Base-by-base conservation (phyloP, 768 basidiomycete genomes). In the Suillus occidentalis region DNA sequence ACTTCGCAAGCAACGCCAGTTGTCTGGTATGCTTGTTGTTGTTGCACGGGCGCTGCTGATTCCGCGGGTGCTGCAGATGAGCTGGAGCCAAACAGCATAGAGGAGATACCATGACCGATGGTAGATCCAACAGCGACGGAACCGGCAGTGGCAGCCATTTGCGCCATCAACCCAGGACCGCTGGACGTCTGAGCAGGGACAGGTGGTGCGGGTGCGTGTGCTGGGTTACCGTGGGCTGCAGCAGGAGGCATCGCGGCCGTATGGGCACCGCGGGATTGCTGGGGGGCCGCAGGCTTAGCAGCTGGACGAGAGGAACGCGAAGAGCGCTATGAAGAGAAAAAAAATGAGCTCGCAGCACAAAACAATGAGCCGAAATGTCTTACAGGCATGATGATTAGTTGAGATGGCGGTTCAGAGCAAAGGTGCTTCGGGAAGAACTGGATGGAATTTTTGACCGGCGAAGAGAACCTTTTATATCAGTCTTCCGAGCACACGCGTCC, bases 71-170 rank as follows among this genome's bases (percentile, higher is more conserved):
- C 76, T 7, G 76, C 64, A 0, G 80, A 78, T 43, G 76, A 76
- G 62, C 84, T 80, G 64, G 91, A 88, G 56, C 94, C 95, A 70
- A 95, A 97, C 66, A 96, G 86, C 92, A 95, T 94, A 76, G 77
- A 85, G 49, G 92, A 94, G 68, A 97, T 73, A n/a, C 94, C 94
- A 73, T 97, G 94, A 53, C 94, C 94, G 67, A 97, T 86, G 63
- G 88, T 89, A 9, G 92, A 94, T 31, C 94, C 95, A 58, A 93
- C 81, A 6, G 94, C 95, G 59, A 96, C 94, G 64, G 91, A 92
- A 66, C 94, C 94, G 34, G 94, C 94, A 7, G 94, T 94, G 6
- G 92, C 90, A 62, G 93, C 93, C 91, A 95, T 94, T 72, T 92
- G 90, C 0, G 86, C 83, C 20, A 95, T 63, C 84, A 95, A 81